Evolutionary conservation across 148 eudicot species (phyloP).

Genomic region (Vaccinium darrowii): DNA sequence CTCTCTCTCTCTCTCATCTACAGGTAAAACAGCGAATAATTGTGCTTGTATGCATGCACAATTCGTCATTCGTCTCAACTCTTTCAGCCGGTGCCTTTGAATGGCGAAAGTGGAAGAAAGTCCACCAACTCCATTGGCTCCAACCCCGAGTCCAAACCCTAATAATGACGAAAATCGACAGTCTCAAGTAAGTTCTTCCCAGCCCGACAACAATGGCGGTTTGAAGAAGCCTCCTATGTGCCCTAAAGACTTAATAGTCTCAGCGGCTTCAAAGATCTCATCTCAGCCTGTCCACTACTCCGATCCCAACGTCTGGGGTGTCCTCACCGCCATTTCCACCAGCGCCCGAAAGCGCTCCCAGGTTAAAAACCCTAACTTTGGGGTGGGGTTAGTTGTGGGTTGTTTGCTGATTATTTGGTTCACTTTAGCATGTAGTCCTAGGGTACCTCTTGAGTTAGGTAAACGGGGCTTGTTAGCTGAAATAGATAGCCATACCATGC

Average conservation of each 20-base stretch:
- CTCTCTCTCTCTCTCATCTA: not conserved
- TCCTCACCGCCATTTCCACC: conserved; percentile 81
- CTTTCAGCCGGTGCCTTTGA: not conserved
- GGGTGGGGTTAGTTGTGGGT: too few relatives aligned
- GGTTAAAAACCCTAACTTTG: conserved; percentile 26
- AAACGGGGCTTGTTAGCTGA: not conserved
- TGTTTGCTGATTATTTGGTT: not conserved
- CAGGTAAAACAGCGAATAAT: not conserved
- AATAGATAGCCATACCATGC: not conserved
- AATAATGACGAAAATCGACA: not conserved
- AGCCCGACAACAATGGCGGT: conserved; percentile 22
- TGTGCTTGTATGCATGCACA: not conserved
- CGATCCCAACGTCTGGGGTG: conserved; percentile 87
- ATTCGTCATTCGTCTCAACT: not conserved
- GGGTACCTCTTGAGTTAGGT: not conserved
- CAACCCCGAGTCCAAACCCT: conserved; percentile 29
- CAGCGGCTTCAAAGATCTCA: conserved; percentile 60
- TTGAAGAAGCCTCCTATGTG: conserved; percentile 24
- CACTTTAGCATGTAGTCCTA: not conserved
- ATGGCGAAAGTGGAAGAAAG: conserved; percentile 28
- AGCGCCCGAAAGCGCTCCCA: conserved; percentile 77
- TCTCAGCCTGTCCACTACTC: conserved; percentile 64
- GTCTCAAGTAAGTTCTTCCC: conserved; percentile 37
- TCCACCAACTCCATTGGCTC: conserved; percentile 22
- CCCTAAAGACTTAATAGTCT: conserved; percentile 50